These are phyloP conservation scores for Amesomyces nigricolor DNA, from an alignment of 2,329 filamentous ascomycete genomes.

Conservation along the genomic window DNA sequence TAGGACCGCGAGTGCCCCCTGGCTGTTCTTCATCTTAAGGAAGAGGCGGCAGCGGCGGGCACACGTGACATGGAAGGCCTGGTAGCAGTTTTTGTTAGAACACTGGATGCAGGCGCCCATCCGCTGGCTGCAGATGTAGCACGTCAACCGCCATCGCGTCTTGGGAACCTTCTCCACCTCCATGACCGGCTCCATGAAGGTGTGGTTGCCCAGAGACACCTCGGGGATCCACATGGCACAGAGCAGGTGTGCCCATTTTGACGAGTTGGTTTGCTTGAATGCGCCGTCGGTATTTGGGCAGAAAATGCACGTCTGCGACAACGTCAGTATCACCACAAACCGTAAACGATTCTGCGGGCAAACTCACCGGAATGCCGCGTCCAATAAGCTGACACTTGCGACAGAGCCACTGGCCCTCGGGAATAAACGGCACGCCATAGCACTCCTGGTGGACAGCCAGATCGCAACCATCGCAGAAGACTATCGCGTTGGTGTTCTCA, in stretches of 20 bases:
- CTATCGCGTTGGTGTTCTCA: slow-evolving; percentile 97
- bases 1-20: slow-evolving; percentile 70
- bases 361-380: slow-evolving; percentile 72
- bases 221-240: slow-evolving; percentile 99
- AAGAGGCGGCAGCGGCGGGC: slow-evolving; percentile 82
- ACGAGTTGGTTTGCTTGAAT: slow-evolving; percentile 95
- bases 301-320: slow-evolving; percentile 78
- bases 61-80: slow-evolving; percentile 96
- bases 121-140: slow-evolving; percentile 93
- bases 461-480: slow-evolving; percentile 98
- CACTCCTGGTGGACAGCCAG: slow-evolving; percentile 97
- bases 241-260: slow-evolving; percentile 93
- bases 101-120: slow-evolving; percentile 99
- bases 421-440: slow-evolving; percentile 97
- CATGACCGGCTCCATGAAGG: slow-evolving; percentile 97
- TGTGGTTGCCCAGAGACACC: slow-evolving; percentile 89
- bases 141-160: slow-evolving; percentile 85
- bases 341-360: not conserved
- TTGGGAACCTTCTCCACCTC: slow-evolving; percentile 97
- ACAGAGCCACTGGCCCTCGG: slow-evolving; percentile 97
- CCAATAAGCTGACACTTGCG: slow-evolving; percentile 95
- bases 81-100: slow-evolving; percentile 93
- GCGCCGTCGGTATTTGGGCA: slow-evolving; percentile 96
- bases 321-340: not conserved
- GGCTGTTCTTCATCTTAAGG: slow-evolving; percentile 92